Conservation (phyloP, 768 basidiomycete species). For the Tricholoma hemisulphureum region DNA sequence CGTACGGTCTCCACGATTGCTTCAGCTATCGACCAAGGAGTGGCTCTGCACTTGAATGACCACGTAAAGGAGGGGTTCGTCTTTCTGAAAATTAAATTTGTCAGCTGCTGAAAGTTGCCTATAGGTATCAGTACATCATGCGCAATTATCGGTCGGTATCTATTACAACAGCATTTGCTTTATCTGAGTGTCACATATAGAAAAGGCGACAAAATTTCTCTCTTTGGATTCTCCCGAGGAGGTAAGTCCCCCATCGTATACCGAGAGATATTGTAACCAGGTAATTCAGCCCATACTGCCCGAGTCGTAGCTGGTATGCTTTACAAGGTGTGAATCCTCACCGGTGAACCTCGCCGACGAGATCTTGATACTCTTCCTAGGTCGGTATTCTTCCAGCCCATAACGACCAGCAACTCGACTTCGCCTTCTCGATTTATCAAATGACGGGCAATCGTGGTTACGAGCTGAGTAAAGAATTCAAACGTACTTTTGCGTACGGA, state of each 20-base stretch:
- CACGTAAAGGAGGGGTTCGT: slow-evolving; percentile 32
- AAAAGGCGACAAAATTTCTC: slow-evolving; percentile 28
- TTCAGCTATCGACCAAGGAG: slow-evolving; percentile 19
- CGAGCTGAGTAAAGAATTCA: slow-evolving; percentile 31
- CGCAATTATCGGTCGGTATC: slow-evolving; percentile 20
- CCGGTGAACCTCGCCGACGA: neutral
- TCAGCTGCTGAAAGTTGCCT: neutral
- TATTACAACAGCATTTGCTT: neutral
- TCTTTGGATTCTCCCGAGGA: slow-evolving; percentile 31
- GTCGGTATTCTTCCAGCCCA: slow-evolving; percentile 30
- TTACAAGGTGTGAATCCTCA: slow-evolving; percentile 24
- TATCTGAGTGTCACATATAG: slow-evolving; percentile 6
- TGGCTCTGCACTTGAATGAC: slow-evolving; percentile 26
- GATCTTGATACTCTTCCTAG: slow-evolving; percentile 6
- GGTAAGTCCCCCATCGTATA: slow-evolving; percentile 5
- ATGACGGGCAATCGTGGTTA: slow-evolving; percentile 25
- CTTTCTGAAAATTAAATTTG: neutral
- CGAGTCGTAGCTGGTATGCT: slow-evolving; percentile 34
- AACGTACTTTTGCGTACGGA: slow-evolving; percentile 27
- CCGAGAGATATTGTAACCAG: neutral
- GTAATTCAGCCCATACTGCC: slow-evolving; percentile 22
- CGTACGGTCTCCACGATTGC: slow-evolving; percentile 13
- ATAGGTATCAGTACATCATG: slow-evolving; percentile 24
- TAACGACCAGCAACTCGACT: slow-evolving; percentile 34
- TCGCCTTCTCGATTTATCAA: slow-evolving; percentile 35